Conservation (phyloP, 2,329 filamentous ascomycete genomes). For the Fusarium tjaetaba region DNA sequence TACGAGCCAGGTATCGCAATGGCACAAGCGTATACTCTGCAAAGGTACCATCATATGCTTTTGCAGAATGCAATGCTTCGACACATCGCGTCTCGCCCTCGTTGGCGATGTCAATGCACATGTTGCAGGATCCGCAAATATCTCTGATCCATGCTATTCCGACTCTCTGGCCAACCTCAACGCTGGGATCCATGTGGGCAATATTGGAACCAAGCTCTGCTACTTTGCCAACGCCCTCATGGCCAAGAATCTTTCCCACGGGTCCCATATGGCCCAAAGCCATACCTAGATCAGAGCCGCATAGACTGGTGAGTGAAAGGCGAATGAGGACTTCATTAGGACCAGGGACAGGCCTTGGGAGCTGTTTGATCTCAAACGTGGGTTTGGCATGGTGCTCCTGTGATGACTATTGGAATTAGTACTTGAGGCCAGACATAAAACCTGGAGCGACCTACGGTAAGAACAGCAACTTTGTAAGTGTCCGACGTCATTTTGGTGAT, state of each 20-base stretch:
- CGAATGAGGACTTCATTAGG: slow-evolving; percentile 47
- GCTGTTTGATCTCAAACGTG: slow-evolving; percentile 13
- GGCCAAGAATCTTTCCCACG: slow-evolving; percentile 50
- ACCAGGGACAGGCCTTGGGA: slow-evolving; percentile 22
- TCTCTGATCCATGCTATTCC: slow-evolving; percentile 54
- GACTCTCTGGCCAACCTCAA: slow-evolving; percentile 48
- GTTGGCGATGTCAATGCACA: slow-evolving; percentile 45
- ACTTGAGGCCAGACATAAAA: rapidly evolving
- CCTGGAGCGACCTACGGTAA: background rate
- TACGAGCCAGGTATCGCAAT: slow-evolving; percentile 46
- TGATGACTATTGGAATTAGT: slow-evolving; percentile 6
- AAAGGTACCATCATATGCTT: slow-evolving; percentile 51
- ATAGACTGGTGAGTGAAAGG: slow-evolving; percentile 50
- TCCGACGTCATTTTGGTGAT: background rate
- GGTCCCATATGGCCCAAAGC: slow-evolving; percentile 52
- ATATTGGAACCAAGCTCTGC: slow-evolving; percentile 50
- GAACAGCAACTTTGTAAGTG: slow-evolving; percentile 22
- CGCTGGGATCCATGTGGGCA: slow-evolving; percentile 27
- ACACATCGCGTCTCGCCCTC: slow-evolving; percentile 50
- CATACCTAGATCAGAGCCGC: slow-evolving; percentile 52
- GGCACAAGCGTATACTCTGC: slow-evolving; percentile 52
- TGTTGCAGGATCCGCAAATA: slow-evolving; percentile 47
- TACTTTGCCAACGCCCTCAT: slow-evolving; percentile 57
- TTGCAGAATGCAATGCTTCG: slow-evolving; percentile 46
- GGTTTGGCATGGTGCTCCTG: slow-evolving; percentile 16